phyloP scores from a whole-genome alignment of 202 grass and related monocot species.

The Bolboschoenoplectus hybrid region DNA sequence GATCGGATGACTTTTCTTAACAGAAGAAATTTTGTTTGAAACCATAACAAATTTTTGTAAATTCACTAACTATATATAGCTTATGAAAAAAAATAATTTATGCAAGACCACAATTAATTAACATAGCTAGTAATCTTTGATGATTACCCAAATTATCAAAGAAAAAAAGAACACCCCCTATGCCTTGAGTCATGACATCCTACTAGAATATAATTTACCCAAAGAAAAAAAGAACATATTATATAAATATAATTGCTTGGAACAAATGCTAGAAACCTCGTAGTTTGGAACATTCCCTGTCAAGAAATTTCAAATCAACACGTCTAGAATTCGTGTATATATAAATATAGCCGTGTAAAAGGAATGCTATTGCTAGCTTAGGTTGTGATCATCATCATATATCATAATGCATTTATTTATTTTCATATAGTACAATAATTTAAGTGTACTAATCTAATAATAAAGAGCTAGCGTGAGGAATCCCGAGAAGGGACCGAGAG shows the following conservation, averaged over 20 bases:
- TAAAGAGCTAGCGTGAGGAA: not conserved
- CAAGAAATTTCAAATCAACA: not conserved
- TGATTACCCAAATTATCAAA: no score
- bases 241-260: no score
- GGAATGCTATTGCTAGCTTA: not conserved
- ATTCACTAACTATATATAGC: no score
- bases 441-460: conserved; percentile 9
- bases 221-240: no score
- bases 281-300: conserved; percentile 19
- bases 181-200: no score
- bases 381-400: not conserved
- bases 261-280: not conserved
- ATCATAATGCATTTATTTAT: not conserved
- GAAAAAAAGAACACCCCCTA: no score
- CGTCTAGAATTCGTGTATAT: not conserved
- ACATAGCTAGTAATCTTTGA: no score
- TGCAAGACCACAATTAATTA: no score
- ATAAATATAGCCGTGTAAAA: not conserved
- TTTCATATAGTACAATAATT: not conserved
- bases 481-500: conserved; percentile 8
- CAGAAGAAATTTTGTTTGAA: not conserved
- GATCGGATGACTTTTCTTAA: no score
- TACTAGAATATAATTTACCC: no score
- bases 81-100: no score
- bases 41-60: not conserved